These are phyloP conservation scores for Zymoseptoria pseudotritici DNA, from an alignment of 2,329 filamentous ascomycete genomes.

Conservation along the genomic window DNA sequence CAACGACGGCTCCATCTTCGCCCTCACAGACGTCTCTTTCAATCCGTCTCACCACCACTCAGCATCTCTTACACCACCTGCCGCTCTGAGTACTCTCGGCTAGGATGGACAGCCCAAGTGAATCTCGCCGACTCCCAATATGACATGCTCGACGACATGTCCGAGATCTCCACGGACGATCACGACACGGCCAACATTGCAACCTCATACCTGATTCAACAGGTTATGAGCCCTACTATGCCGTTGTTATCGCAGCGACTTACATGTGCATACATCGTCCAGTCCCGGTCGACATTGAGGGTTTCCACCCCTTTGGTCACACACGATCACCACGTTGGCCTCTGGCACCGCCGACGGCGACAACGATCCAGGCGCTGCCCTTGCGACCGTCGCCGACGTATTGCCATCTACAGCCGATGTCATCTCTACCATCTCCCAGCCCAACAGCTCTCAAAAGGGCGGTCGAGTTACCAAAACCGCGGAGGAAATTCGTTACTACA, in stretches of 20 bases:
- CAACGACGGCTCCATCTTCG: slow-evolving; percentile 23
- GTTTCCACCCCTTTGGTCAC: background rate
- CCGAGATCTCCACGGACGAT: slow-evolving; percentile 28
- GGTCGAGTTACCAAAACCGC: background rate
- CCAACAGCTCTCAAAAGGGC: background rate
- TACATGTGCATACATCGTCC: background rate
- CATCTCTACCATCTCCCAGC: background rate
- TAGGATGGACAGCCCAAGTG: slow-evolving; percentile 8
- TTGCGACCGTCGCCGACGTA: background rate
- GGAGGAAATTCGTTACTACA: background rate
- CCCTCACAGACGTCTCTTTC: slow-evolving; percentile 15
- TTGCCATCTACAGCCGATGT: background rate
- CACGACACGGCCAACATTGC: too few species aligned
- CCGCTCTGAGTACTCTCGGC: slow-evolving; percentile 25
- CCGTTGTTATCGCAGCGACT: background rate
- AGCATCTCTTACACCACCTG: slow-evolving; percentile 19
- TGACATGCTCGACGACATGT: slow-evolving; percentile 28
- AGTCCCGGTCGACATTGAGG: background rate
- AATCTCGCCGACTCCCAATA: slow-evolving; percentile 22
- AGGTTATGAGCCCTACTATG: background rate
- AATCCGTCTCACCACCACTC: slow-evolving; percentile 1
- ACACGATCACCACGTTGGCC: background rate
- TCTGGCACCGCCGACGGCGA: background rate
- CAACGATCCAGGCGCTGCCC: background rate
- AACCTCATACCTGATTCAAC: too few species aligned